Base-by-base conservation (phyloP, 768 basidiomycete species). In the Leucocoprinus leucothites region DNA sequence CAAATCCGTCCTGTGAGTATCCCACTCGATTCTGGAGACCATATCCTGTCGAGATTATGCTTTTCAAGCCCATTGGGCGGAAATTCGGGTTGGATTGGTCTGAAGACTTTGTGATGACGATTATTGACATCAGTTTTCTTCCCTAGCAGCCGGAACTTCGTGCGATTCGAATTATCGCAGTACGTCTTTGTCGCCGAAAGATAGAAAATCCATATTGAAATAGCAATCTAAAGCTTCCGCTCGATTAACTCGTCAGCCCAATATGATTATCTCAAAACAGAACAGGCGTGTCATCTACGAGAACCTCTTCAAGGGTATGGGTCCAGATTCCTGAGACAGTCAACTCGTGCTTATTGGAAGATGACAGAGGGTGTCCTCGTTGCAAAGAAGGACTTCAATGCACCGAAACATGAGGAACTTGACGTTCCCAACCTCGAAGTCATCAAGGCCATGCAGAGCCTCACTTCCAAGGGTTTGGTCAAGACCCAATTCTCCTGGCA, bases 401-500 rank as follows among this genome's bases (percentile, higher is more conserved):
- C 91, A 49, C 90, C 94, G 49, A 94, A 95, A 73, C 97, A 99
- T 69, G 93, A 95, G 69, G 94, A 98, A 57, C 79, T 86, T 58
- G 83, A 85, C 48, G 82, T 85, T 46, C 83, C 84, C 51, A 86
- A 86, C 64, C 81, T 86, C 51, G 74, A 86, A 61, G 85, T 85
- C 58, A 85, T 86, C 74, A 86, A 86, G 74, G 83, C 83, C 48
- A 74, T 85, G 67, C 84, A 85, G 64, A 85, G 83, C 71, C 71
- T 86, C 62, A 86, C 80, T 61, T 85, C 83, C 41, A 80, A 73
- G 69, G 95, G 96, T 54, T 86, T 79, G 73, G 94, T 98, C 78
- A 98, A 98, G 85, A 99, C 97, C 63, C 96, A 94, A 70, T 98
- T 98, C 82, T 94, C 90, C 47, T 99, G 97, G 97, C 94, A 98